Base-by-base conservation (phyloP, 2,329 filamentous ascomycete genomes). In the Hirsutella rhossiliensis region DNA sequence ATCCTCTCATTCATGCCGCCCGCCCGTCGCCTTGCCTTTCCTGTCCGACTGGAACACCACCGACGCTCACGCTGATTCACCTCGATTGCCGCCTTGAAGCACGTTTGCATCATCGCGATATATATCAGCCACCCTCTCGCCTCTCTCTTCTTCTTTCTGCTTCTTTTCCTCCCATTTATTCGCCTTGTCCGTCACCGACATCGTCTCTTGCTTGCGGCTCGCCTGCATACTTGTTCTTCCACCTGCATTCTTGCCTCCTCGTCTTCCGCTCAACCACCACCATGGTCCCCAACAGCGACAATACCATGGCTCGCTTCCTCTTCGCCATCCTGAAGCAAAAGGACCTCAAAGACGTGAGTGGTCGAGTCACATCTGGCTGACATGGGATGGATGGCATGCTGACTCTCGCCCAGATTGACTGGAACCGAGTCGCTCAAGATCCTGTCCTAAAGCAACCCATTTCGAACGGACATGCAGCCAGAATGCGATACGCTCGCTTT, bases 291-390 rank as follows among this genome's bases (percentile, higher is more conserved):
- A 74, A 70, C 60, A 68, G 69, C 51, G 75, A 79, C 55, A 76
- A 71, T 55, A 64, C 67, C 44, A 76, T 75, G 66, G 69, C 72
- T 47, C 66, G 74, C 43, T 75, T 79, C 45, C 68, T 79, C 47
- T 76, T 76, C 52, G 75, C 75, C 32, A 78, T 79, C 47, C 54
- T 79, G 46, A 69, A 70, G 57, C 75, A 79, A 61, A 78, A 76
- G 60, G 72, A 68, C 46, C 67, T 78, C 43, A 78, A 76, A 54
- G 73, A 78, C 61, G 75, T 79, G 59, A 67, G 75, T 66, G 34
- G 47, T 19, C 8, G 3, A 27, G 19, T 23, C 23, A 5, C 19
- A 27, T 9, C 4, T 7, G 17, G 19, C 19, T n/a, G 23, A 5
- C 42, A 5, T 8, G 13, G 13, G n/a, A 38, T 12, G 8, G 7